phyloP scores from a whole-genome alignment of 2,329 filamentous ascomycete genomes.

The Purpureocillium takamizusanense region DNA sequence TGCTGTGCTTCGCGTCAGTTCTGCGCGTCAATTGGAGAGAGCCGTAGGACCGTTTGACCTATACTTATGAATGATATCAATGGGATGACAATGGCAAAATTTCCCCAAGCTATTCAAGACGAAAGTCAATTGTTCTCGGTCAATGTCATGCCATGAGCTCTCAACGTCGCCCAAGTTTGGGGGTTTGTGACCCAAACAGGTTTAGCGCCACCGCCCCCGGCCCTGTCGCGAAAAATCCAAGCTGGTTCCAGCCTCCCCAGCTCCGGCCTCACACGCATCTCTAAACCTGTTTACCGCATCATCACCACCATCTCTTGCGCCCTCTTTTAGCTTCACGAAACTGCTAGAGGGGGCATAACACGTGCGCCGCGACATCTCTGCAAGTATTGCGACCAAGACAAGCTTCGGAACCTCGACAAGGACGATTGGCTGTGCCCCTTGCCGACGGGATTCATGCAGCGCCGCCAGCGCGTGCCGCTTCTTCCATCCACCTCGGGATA shows the following conservation, averaged over 20 bases:
- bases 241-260: conserved; percentile 24
- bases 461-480: conserved; percentile 12
- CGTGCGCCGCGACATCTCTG: conserved; percentile 4
- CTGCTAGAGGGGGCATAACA: conserved; percentile 1
- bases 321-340: neutral
- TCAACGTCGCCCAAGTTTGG: too few species aligned
- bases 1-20: too few species aligned
- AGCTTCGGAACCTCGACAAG: conserved; percentile 3
- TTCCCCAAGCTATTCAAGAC: too few species aligned
- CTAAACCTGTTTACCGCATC: neutral
- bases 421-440: conserved; percentile 3
- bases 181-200: neutral
- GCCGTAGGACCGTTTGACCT: too few species aligned
- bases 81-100: too few species aligned
- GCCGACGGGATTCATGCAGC: conserved; percentile 16
- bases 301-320: neutral
- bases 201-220: conserved; percentile 1
- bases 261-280: conserved; percentile 1
- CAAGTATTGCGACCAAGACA: conserved; percentile 1
- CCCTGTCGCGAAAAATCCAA: conserved; percentile 28
- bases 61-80: too few species aligned
- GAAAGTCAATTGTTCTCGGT: neutral
- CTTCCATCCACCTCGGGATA: conserved; percentile 5
- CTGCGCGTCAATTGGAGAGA: too few species aligned
- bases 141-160: too few species aligned